Evolutionary conservation across 177 flowering plant species (phyloP), one percentile per base, ranked within the genome.

Genomic region (Vitis hybrid): DNA sequence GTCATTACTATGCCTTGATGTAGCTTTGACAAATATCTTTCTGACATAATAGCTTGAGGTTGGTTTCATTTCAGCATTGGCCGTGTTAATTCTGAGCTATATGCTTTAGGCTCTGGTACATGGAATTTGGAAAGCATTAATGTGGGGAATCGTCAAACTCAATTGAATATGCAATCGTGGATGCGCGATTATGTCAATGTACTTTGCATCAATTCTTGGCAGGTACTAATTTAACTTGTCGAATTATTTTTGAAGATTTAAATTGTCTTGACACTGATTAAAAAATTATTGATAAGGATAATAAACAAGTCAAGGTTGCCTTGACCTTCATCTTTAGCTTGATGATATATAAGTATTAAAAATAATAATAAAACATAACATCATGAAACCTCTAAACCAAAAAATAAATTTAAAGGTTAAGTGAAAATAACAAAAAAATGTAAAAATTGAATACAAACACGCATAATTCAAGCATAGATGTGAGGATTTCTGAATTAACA

Each of bases 171-270:
- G 54, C 84, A 81, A 61, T 73, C 74, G 61, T 90, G 96, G 97
- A 76, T 92, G 87, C 81, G 65, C 56, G 82, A 84, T 76, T 96
- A 96, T 85, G 86, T 73, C 57, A 80, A 88, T 81, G 87, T 79
- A 15, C 95, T 96, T 12, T 93, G 99, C 68, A 72, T 87, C 70
- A 96, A 96, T 81, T 84, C 94, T 64, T 96, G 99, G 99, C 99
- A 93, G 97, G 99, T 95, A 79, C 14, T 39, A 63, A 13, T 51
- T 61, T 61, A 62, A 10, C 19, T 59, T 10, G 22, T 14, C 18
- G n/a, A 26, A 5, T 50, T 65, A 12, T 54, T 31, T 20, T 7
- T 49, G 5, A 5, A 10, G 34, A 10, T 29, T 16, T 22, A 13
- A 26, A 59, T 10, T 12, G 18, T 50, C 16, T n/a, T 63, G 53